phyloP scores from a whole-genome alignment of 2,329 filamentous ascomycete species.

The Colletotrichum liriopes region DNA sequence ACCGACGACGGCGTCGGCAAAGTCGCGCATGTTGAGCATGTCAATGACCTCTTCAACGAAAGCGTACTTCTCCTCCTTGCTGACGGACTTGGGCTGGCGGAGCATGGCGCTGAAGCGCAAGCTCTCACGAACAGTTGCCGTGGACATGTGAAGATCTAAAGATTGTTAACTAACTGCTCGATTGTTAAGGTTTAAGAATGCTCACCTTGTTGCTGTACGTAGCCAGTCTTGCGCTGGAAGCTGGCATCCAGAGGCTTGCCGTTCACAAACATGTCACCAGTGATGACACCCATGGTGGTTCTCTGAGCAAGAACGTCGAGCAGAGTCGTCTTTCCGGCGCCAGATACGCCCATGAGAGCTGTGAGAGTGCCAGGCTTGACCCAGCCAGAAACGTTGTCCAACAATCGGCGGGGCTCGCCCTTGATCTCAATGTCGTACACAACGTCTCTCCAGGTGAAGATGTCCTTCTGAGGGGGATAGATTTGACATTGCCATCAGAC shows the following conservation, averaged over 20 bases:
- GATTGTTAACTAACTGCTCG: slow-evolving; percentile 11
- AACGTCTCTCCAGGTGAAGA: slow-evolving; percentile 87
- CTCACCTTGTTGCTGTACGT: slow-evolving; percentile 75
- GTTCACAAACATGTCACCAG: slow-evolving; percentile 77
- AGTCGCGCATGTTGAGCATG: slow-evolving; percentile 78
- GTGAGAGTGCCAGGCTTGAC: slow-evolving; percentile 91
- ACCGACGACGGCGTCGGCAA: slow-evolving; percentile 77
- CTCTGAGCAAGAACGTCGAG: slow-evolving; percentile 63
- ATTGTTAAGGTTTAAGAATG: neutral
- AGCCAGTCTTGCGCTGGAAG: slow-evolving; percentile 77
- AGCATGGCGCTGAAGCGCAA: slow-evolving; percentile 71
- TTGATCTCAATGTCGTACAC: slow-evolving; percentile 83
- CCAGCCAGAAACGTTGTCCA: slow-evolving; percentile 89
- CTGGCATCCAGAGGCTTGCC: slow-evolving; percentile 69
- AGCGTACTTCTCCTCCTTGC: slow-evolving; percentile 70
- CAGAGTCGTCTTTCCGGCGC: slow-evolving; percentile 62
- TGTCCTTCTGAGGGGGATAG: slow-evolving; percentile 63
- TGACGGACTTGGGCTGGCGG: slow-evolving; percentile 68
- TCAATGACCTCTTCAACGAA: slow-evolving; percentile 77
- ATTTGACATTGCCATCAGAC: slow-evolving; percentile 49
- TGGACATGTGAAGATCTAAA: slow-evolving; percentile 69
- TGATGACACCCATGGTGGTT: slow-evolving; percentile 74
- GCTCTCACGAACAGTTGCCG: slow-evolving; percentile 69
- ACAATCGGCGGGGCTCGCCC: slow-evolving; percentile 76
- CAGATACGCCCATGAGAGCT: slow-evolving; percentile 78